Percentiles rank a stretch among this genome's conserved stretches.
phyloP scores from a whole-genome alignment of 108 stramenopile genomes.

The Thalassiosira profunda region DNA sequence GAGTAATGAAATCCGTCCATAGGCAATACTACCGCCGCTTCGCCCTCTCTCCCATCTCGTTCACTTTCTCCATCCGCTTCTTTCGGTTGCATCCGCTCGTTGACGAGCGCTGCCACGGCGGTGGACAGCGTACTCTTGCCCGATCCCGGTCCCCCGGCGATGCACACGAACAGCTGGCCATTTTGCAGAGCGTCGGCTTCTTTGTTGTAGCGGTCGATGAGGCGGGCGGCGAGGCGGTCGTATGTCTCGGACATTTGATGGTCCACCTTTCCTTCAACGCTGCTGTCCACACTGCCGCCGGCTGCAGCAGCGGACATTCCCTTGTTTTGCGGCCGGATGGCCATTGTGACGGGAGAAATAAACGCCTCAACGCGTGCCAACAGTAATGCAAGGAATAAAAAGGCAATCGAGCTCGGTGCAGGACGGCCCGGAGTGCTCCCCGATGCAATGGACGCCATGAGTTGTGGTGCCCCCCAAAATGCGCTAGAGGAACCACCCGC shows the following conservation, averaged over 20 bases:
- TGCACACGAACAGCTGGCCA: conserved; percentile 47
- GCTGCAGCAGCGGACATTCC: too few species aligned
- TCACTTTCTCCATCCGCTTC: not conserved
- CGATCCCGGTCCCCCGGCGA: conserved; percentile 77
- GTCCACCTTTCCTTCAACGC: not conserved
- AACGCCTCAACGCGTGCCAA: too few species aligned
- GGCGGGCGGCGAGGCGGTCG: conserved; percentile 31
- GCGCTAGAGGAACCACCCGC: too few species aligned
- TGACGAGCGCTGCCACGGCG: conserved; percentile 43
- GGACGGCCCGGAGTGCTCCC: too few species aligned
- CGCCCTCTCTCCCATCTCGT: conserved; percentile 2
- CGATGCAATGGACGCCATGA: too few species aligned
- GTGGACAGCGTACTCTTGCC: conserved; percentile 68
- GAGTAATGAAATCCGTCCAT: conserved; percentile 84
- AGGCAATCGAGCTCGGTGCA: too few species aligned
- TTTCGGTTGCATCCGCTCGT: conserved; percentile 17
- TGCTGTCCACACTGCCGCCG: conserved; percentile 1
- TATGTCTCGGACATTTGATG: conserved; percentile 32
- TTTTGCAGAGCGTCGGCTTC: conserved; percentile 11
- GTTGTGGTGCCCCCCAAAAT: too few species aligned
- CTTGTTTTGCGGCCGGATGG: too few species aligned
- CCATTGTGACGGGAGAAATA: too few species aligned
- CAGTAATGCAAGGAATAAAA: too few species aligned
- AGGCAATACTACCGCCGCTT: conserved; percentile 52
- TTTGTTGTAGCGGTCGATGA: conserved; percentile 17